Evolutionary conservation across 192 early-diverging fungal species (phyloP).

Genomic region (Coemansia sp.): DNA sequence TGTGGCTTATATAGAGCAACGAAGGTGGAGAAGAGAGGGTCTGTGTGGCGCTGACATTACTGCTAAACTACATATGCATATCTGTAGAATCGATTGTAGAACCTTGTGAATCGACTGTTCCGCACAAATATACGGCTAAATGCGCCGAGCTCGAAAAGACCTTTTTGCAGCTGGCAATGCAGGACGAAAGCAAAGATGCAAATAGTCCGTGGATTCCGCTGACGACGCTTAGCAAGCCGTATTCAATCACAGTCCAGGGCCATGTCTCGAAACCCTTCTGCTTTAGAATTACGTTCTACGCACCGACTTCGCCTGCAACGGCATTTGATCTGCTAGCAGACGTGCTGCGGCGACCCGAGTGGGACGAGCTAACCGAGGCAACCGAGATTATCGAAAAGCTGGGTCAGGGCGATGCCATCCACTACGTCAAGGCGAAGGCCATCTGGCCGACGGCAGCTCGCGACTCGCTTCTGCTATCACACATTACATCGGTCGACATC

Average conservation of each 20-base stretch:
- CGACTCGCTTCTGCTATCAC: constrained; percentile 48
- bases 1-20: neutral
- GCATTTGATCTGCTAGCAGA: constrained; percentile 50
- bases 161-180: constrained; percentile 26
- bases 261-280: constrained; percentile 40
- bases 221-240: constrained; percentile 20
- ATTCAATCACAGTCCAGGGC: constrained; percentile 38
- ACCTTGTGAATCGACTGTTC: too few species aligned
- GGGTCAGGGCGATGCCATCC: constrained; percentile 29
- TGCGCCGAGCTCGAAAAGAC: constrained; percentile 30
- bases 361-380: constrained; percentile 49
- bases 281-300: constrained; percentile 39
- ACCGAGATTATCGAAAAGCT: constrained; percentile 36
- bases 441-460: constrained; percentile 53
- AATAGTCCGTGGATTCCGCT: constrained; percentile 28
- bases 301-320: constrained; percentile 28
- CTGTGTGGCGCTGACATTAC: neutral
- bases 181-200: neutral
- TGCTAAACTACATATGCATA: neutral
- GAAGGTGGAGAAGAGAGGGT: neutral
- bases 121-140: constrained; percentile 24
- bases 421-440: constrained; percentile 49
- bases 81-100: neutral
- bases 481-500: constrained; percentile 16
- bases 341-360: constrained; percentile 38